Percentiles rank a stretch among this genome's conserved stretches.
Conservation (phyloP, 176 grass and related monocot species). For the Eragrostis nindensis region DNA sequence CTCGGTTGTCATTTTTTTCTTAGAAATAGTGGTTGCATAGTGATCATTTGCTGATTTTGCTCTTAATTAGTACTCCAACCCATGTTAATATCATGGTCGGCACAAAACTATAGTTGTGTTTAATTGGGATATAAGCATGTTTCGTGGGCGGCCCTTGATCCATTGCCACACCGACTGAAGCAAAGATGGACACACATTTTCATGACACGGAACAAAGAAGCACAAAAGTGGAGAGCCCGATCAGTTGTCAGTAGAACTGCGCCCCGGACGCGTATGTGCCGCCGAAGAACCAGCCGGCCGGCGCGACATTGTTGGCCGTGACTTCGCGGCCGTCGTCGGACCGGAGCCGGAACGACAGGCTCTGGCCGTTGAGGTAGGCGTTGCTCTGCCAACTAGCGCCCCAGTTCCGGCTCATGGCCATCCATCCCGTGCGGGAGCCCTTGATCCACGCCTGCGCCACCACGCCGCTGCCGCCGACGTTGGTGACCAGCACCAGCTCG, state of each 20-base stretch:
- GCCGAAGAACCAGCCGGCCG: constrained; percentile 61
- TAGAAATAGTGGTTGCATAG: no score
- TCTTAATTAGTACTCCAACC: no score
- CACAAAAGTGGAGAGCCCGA: no score
- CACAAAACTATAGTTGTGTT: no score
- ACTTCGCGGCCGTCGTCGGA: constrained; percentile 48
- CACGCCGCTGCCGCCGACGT: constrained; percentile 66
- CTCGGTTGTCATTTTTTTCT: no score
- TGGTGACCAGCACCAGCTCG: constrained; percentile 49
- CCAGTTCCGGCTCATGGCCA: constrained; percentile 56
- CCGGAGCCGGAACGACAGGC: constrained; percentile 55
- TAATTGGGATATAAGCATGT: no score
- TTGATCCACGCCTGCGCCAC: constrained; percentile 57
- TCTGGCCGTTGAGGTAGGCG: constrained; percentile 38
- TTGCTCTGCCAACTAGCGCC: constrained; percentile 63
- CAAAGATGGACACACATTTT: no score
- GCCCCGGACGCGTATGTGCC: constrained; percentile 45
- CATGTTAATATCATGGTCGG: no score
- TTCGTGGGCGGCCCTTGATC: no score
- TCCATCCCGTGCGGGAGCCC: constrained; percentile 44
- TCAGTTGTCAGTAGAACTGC: constrained; percentile 28
- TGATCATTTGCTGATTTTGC: no score
- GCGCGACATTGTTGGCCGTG: constrained; percentile 58
- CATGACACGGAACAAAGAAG: no score
- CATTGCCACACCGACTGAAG: no score